Evolutionary conservation across 306 rosid species (phyloP), one percentile per base, ranked within the genome.

Genomic region (Clitoria ternatea): DNA sequence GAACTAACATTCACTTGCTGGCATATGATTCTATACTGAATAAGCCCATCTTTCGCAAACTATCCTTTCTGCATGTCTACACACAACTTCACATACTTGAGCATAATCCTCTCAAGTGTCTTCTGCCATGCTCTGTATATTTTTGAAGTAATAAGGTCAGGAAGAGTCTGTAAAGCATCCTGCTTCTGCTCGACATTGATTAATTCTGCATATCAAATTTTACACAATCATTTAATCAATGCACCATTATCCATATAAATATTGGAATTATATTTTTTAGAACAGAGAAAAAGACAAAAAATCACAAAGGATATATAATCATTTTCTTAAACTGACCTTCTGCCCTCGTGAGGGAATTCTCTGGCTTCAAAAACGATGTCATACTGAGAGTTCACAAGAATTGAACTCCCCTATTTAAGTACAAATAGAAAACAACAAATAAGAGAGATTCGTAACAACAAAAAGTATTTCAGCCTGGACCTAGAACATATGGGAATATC

Each of bases 1-100:
- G 98, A 92, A 61, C 81, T 76, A 20, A 92, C 98, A 82, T 92
- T 92, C 40, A 92, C 98, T 86, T 92, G 98, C 26, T 92, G 98
- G 33, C 98, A 92, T 24, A 88, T 89, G 22, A 92, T 92, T 0
- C 98, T 89, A 53, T 90, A 92, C 62, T 92, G 98, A 73, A 92
- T 92, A n/a, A 92, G 91, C 24, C 98, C 98, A 53, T 92, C 98
- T 79, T 92, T 92, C 1, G 98, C 98, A 65, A 84, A 92, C 23
- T 96, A 70, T 6, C 98, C 98, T 66, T 85, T 90, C 30, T 96
- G 73, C 87, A 92, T 66, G 56, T 86, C 96, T 1, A 92, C 98
- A 20, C 98, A 92, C 7, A 92, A 89, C 43, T 92, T 96, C 2
- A 92, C 92, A 69, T 92, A 92, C 77, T 92, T 92, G 11, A 92